Conservation (phyloP, 75 land plant genomes). For the Larix kaempferi region DNA sequence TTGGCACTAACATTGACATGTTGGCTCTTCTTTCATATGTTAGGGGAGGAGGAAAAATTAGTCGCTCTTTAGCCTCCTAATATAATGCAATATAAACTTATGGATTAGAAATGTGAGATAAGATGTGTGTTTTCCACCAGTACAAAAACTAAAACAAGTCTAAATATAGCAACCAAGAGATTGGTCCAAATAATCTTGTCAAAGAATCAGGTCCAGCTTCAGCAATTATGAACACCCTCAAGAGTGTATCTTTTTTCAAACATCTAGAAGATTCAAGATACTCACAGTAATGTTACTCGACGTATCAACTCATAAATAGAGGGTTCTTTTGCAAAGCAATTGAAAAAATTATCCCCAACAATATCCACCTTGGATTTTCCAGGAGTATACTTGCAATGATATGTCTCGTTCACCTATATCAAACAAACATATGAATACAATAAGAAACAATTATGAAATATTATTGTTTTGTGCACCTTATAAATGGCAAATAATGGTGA, state of each 20-base stretch:
- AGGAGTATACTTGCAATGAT: conserved; percentile 64
- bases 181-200: neutral
- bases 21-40: no score
- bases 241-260: neutral
- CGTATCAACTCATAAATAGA: conserved; percentile 36
- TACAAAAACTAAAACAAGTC: neutral
- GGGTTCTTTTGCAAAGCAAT: conserved; percentile 43
- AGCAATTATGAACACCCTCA: neutral
- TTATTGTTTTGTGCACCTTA: neutral
- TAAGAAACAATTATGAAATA: neutral
- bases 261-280: neutral
- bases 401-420: conserved; percentile 62
- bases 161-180: neutral
- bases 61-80: no score
- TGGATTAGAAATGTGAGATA: no score
- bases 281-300: conserved; percentile 45
- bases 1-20: no score
- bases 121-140: neutral
- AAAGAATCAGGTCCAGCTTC: neutral
- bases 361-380: conserved; percentile 48
- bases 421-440: neutral
- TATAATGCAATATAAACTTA: no score
- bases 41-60: no score
- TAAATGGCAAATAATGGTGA: neutral
- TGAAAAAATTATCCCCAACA: conserved; percentile 28